Evolutionary conservation across 129 eudicot species (phyloP).

Genomic region (Rutidosis leptorrhynchoides): DNA sequence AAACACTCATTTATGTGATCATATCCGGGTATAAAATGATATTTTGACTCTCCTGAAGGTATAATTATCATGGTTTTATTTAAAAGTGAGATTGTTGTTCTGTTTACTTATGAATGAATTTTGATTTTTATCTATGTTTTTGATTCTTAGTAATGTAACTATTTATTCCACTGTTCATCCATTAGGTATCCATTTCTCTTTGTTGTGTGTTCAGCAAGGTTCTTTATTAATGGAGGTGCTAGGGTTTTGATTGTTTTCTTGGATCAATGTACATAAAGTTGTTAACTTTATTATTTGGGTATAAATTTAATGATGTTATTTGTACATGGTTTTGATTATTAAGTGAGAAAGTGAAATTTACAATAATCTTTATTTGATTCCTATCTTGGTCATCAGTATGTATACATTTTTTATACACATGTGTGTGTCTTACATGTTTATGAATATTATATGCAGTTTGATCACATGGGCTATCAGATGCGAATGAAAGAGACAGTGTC

Average conservation of each 20-base stretch:
- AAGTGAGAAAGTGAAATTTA: conserved; percentile 33
- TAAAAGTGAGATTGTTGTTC: no score
- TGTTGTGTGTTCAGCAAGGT: conserved; percentile 25
- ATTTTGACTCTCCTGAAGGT: no score
- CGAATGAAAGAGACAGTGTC: conserved; percentile 14
- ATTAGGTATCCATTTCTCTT: conserved; percentile 18
- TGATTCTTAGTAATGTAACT: conserved; percentile 42
- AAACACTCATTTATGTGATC: no score
- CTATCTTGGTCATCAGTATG: conserved; percentile 24
- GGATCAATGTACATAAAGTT: conserved; percentile 64
- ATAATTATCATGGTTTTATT: no score
- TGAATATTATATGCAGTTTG: conserved; percentile 37
- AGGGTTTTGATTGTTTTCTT: conserved; percentile 45
- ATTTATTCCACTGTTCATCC: conserved; percentile 7
- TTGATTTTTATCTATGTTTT: no score
- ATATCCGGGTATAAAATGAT: no score
- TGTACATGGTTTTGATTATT: conserved; percentile 31
- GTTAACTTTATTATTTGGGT: conserved; percentile 18
- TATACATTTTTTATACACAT: conserved; percentile 10
- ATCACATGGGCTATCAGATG: conserved; percentile 35
- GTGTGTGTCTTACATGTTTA: conserved; percentile 16
- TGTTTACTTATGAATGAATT: no score
- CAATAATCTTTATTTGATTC: conserved; percentile 36
- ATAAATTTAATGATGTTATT: conserved; percentile 29
- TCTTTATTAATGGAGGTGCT: conserved; percentile 16